A percentile compares a stretch with the other conserved stretches of the same genome.
Conservation (phyloP, 2,329 filamentous ascomycete genomes). For the Metarhizium album region DNA sequence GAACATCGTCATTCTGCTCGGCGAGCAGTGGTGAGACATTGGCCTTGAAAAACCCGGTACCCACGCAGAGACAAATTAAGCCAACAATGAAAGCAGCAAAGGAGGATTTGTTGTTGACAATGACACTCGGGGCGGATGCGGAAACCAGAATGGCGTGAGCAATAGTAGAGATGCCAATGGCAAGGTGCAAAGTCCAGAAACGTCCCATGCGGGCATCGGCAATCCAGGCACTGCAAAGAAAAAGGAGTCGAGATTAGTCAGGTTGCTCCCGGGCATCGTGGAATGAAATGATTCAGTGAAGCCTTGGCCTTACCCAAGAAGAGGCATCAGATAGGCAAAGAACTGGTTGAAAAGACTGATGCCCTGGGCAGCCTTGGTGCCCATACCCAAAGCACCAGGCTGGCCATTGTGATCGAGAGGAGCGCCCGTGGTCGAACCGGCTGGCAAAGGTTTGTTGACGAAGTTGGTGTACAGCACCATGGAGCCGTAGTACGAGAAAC, state of each 20-base stretch:
- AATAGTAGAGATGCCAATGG: constrained; percentile 52
- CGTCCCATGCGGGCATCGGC: constrained; percentile 64
- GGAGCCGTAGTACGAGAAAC: constrained; percentile 68
- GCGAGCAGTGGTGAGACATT: constrained; percentile 65
- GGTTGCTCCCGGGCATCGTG: neutral
- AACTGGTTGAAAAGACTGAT: constrained; percentile 46
- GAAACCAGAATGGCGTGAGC: constrained; percentile 58
- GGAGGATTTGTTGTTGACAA: constrained; percentile 43
- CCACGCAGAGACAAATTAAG: constrained; percentile 42
- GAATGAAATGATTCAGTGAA: neutral
- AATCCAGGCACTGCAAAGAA: constrained; percentile 31
- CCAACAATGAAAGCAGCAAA: constrained; percentile 61
- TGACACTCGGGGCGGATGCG: constrained; percentile 52
- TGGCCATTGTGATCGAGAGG: constrained; percentile 21
- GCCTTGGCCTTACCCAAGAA: constrained; percentile 34
- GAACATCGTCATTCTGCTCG: constrained; percentile 54
- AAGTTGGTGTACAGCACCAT: constrained; percentile 59
- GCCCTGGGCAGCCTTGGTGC: constrained; percentile 41
- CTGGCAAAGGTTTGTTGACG: constrained; percentile 44
- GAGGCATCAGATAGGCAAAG: constrained; percentile 50
- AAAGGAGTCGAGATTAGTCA: neutral
- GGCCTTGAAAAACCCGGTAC: constrained; percentile 72
- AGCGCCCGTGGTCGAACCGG: constrained; percentile 43
- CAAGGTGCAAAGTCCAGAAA: constrained; percentile 61
- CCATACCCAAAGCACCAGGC: constrained; percentile 46